These are phyloP conservation scores for Nasturtium officinale DNA, from an alignment of 345 rosid species.

Conservation along the genomic window DNA sequence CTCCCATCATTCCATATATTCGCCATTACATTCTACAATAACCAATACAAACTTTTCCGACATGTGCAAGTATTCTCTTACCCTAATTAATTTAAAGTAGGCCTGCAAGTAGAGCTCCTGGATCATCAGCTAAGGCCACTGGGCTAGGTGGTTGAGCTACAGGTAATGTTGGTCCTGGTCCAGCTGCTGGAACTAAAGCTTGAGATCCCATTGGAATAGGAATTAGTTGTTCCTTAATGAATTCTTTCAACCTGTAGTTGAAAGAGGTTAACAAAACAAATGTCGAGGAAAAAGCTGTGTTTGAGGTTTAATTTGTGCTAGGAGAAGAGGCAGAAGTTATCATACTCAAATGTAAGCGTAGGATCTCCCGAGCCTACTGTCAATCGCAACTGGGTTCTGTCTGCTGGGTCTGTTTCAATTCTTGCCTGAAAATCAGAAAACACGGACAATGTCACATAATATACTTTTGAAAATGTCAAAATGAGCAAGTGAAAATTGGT, in stretches of 20 bases:
- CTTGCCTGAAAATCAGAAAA: conserved; percentile 54
- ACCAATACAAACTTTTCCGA: too few species aligned
- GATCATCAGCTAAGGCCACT: conserved; percentile 59
- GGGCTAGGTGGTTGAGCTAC: conserved; percentile 54
- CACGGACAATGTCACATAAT: conserved; percentile 24
- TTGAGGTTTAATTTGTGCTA: background rate
- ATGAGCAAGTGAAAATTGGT: background rate
- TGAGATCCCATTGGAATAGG: conserved; percentile 54
- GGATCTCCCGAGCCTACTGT: conserved; percentile 94
- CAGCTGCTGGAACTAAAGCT: conserved; percentile 47
- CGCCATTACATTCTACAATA: too few species aligned
- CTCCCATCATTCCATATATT: too few species aligned
- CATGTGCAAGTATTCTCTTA: too few species aligned
- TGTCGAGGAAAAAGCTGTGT: background rate
- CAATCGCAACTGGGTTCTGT: conserved; percentile 93
- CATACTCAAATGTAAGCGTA: conserved; percentile 79
- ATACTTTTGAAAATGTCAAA: conserved; percentile 5
- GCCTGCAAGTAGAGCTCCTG: conserved; percentile 87
- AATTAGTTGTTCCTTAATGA: conserved; percentile 77
- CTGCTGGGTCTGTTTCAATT: conserved; percentile 98
- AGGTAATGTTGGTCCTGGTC: conserved; percentile 45
- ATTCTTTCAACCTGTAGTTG: conserved; percentile 83
- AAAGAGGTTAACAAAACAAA: conserved; percentile 21
- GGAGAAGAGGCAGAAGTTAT: conserved; percentile 14
- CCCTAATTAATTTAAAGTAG: conserved; percentile 44